phyloP scores from a whole-genome alignment of 164 flowering plant species.

The Aristolochia contorta region DNA sequence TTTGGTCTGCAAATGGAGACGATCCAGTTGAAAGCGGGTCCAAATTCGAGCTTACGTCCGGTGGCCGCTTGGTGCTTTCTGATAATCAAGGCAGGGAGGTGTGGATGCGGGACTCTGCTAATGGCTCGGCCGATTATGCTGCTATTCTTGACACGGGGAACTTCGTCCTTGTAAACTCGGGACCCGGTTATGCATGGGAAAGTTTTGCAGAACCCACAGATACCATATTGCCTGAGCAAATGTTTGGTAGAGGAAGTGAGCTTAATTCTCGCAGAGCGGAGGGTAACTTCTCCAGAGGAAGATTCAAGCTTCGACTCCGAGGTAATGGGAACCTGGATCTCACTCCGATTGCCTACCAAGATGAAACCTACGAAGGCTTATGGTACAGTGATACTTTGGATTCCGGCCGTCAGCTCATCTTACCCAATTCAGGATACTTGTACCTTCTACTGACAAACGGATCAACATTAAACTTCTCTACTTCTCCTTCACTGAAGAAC shows the following conservation, averaged over 20 bases:
- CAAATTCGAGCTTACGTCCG: constrained; percentile 9
- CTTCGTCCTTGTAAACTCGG: not conserved
- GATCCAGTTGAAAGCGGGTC: constrained; percentile 10
- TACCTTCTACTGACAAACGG: constrained; percentile 17
- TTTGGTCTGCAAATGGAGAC: constrained; percentile 18
- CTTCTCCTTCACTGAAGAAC: constrained; percentile 1
- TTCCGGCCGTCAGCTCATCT: not conserved
- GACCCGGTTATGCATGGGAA: not conserved
- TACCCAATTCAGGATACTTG: constrained; percentile 19
- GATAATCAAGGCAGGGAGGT: not conserved
- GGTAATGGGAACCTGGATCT: not conserved
- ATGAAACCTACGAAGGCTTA: not conserved
- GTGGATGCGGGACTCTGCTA: not conserved
- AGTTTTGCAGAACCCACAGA: not conserved
- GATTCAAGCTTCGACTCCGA: not conserved
- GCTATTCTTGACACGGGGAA: constrained; percentile 11
- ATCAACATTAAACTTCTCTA: not conserved
- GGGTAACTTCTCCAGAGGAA: not conserved
- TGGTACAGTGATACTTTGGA: not conserved
- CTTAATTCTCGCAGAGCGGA: not conserved
- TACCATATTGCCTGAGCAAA: not conserved
- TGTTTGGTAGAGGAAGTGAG: not conserved
- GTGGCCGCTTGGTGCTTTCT: constrained; percentile 4
- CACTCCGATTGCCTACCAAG: not conserved
- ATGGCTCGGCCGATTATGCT: constrained; percentile 1